These are phyloP conservation scores for Cucurbita ficifolia DNA, from an alignment of 306 rosid species.

Conservation along the genomic window DNA sequence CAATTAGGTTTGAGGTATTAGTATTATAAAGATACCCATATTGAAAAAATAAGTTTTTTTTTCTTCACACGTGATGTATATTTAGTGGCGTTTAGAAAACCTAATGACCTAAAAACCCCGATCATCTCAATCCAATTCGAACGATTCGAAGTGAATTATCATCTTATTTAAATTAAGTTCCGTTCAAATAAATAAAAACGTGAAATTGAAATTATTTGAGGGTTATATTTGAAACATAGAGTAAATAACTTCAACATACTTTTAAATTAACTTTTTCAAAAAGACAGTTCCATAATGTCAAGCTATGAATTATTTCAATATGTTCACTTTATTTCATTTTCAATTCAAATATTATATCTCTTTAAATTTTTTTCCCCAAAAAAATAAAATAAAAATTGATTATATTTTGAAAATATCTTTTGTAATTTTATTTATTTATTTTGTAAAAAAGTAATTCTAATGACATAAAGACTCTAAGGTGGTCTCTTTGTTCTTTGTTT, in stretches of 20 bases:
- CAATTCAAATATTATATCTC: background rate
- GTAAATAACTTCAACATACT: background rate
- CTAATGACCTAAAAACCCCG: too few species aligned
- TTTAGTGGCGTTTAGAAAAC: too few species aligned
- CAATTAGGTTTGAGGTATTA: too few species aligned
- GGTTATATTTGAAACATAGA: background rate
- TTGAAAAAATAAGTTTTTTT: too few species aligned
- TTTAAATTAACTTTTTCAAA: background rate
- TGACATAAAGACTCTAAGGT: too few species aligned
- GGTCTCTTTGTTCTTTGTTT: background rate
- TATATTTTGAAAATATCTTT: background rate
- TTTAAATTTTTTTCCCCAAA: background rate
- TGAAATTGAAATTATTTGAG: background rate
- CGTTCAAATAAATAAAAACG: background rate
- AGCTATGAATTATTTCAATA: background rate
- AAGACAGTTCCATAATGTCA: background rate
- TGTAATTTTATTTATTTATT: too few species aligned
- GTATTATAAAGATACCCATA: too few species aligned
- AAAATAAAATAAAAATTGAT: background rate
- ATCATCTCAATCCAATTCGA: too few species aligned
- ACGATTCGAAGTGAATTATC: too few species aligned
- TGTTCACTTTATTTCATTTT: background rate
- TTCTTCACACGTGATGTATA: too few species aligned
- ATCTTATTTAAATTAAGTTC: too few species aligned
- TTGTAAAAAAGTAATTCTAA: too few species aligned